Conservation (phyloP, 179 eudicot species). For the Amaranthus tricolor region DNA sequence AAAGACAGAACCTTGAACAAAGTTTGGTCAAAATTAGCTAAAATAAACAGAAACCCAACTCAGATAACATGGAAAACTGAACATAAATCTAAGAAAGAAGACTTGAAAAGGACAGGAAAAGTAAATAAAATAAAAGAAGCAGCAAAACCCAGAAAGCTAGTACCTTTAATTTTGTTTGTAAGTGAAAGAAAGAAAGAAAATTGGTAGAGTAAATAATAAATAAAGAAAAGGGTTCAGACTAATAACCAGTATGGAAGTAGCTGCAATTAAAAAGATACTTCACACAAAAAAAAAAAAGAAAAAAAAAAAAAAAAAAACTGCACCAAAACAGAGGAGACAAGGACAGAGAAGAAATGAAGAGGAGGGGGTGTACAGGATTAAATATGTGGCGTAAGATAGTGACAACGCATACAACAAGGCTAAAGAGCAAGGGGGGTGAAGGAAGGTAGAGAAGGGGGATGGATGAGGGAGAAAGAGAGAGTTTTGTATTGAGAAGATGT, state of each 20-base stretch:
- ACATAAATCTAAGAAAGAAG: constrained; percentile 1
- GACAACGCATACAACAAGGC: constrained; percentile 24
- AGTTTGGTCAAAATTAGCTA: not conserved
- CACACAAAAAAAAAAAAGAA: not conserved
- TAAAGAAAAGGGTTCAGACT: not conserved
- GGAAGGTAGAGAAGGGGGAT: not conserved
- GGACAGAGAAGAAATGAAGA: not conserved
- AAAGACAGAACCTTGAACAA: not conserved
- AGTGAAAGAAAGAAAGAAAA: not conserved
- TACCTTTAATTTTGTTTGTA: not conserved
- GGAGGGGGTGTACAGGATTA: constrained; percentile 17
- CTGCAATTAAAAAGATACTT: constrained; percentile 4
- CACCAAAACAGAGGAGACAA: constrained; percentile 21
- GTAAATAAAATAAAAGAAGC: not conserved
- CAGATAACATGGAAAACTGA: constrained; percentile 7
- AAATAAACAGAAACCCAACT: constrained; percentile 3
- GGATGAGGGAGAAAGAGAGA: too few species aligned
- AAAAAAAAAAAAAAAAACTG: not conserved
- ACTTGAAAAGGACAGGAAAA: constrained; percentile 15
- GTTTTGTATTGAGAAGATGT: too few species aligned
- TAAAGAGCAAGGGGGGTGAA: constrained; percentile 22
- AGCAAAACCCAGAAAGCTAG: constrained; percentile 9
- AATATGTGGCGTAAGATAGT: constrained; percentile 28
- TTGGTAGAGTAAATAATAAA: not conserved
- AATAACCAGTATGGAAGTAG: constrained; percentile 18